Base-by-base conservation (phyloP, 2,329 filamentous ascomycete genomes). In the Alternaria brassicae region DNA sequence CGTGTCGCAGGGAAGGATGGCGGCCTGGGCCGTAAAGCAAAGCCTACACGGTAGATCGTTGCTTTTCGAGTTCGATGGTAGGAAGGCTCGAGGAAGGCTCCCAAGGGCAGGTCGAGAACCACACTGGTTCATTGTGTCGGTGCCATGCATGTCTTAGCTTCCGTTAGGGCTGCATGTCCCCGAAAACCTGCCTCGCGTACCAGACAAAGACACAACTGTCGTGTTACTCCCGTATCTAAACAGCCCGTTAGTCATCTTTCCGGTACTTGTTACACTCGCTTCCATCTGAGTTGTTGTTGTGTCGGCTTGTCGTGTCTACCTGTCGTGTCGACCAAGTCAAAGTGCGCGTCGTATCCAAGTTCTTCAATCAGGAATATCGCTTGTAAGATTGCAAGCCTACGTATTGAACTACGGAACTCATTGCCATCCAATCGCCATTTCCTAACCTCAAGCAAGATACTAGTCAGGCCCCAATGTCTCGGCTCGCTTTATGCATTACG, bases 141-240 rank as follows among this genome's bases (percentile, higher is more conserved):
- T 65, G 63, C 51, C 53, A 57, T 66, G 65, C 65, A 64, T 66
- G 58, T 56, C 53, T 58, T 70, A 70, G 67, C 63, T 63, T 60
- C 65, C 63, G 63, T 58, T 64, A 61, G 62, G 62, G 66, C 68
- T 68, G 65, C 62, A 61, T 65, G 62, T 58, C 65, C 65, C 65
- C 61, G 60, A 62, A 65, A 68, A 59, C 60, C 56, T 45, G 27
- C 47, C 44, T 42, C 45, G 45, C 48, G 36, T 23, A 50, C n/a
- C 37, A 25, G 21, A 39, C 44, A 15, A 15, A 40, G 19, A 41
- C 48, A 41, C 34, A n/a, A 53, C 50, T 17, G 21, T 50, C 15
- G 37, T 28, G 28, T 36, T 17, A 36, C 21, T 41, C 3, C 12
- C 32, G 39, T 52, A 51, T 34, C 48, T 21, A 30, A 30, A 13